Evolutionary conservation across 31 red algal species (phyloP), one percentile per base, ranked within the genome.

Genomic region (Porphyra umbilicalis): DNA sequence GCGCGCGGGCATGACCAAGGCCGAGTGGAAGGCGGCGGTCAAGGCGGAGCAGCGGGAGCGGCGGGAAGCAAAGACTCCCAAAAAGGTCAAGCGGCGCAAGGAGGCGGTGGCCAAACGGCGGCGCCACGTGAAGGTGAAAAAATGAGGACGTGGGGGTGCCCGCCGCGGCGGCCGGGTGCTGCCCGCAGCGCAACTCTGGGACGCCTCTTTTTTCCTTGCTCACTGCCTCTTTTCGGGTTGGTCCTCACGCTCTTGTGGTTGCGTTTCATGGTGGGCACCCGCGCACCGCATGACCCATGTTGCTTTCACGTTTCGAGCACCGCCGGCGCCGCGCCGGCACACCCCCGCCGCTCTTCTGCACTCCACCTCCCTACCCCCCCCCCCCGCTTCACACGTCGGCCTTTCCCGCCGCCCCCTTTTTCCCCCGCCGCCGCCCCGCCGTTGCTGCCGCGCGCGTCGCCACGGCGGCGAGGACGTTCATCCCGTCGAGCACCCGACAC

Each of bases 21-120:
- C 94, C 75, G 81, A 88, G 68, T 91, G 88, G 87, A 94, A 97
- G 76, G 94, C 94, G 82, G 77, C 88, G 34, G 95, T 97, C 1
- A 97, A 97, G 80, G 95, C 84, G 9, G 79, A 75, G 46, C 77
- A 87, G 32, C 80, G 95, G 16, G 84, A 89, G 39, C 84, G 80
- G 42, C 82, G 95, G 35, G 82, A 97, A 76, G 32, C 85, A 34
- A 97, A 97, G 38, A 85, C 88, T 35, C 95, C 95, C 13, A 97
- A 97, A 75, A 83, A 94, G 36, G 91, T 97, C 33, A 97, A 97
- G 80, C 87, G 88, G 82, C 79, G 93, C 35, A 91, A 91, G 74
- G 89, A 95, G 44, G 85, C 83, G 15, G 79, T 91, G 83, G 85
- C 88, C 6, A 91, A 91, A 81, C 76, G 89, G 81, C 71, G 89